Evolutionary conservation across 441 rosid genomes (phyloP), one percentile per base, ranked within the genome.

Genomic region (Kokia cookei): DNA sequence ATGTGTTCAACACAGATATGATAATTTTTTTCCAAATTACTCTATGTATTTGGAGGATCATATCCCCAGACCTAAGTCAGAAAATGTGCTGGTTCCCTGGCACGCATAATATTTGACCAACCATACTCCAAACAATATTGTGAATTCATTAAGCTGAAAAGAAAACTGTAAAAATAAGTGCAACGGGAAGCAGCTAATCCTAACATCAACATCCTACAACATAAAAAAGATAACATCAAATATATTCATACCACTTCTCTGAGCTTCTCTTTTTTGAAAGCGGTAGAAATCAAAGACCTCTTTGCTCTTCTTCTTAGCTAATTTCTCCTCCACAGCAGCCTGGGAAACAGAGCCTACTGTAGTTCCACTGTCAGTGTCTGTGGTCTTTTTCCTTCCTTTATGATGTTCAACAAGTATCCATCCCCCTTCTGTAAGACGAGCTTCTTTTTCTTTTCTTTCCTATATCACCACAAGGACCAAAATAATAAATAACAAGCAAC

Each of bases 231-330:
- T 13, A 43, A 65, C 19, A 12, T 50, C 2, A 12, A 7, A 17
- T 19, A 22, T 26, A 66, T 51, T 32, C 88, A 69, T 89, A 93
- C 99, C 97, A 13, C 81, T 93, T 72, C 89, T 90, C 79, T 87
- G 89, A 27, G 89, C 90, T 78, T 96, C 97, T 82, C 92, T 89
- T 79, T 82, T 93, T 73, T 96, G 99, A 75, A 96, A 96, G 58
- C 99, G 89, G 67, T 96, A 96, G 82, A 96, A 93, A 79, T 95
- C 91, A 42, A 86, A 89, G 27, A 93, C 89, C 74, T 89, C 97
- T 61, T 78, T 90, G 65, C 51, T 77, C 79, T 92, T 92, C 90
- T 91, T 93, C 81, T 89, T 90, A 74, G 89, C 81, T 78, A 86
- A 5, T 79, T 86, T 83, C 78, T 80, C 84, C 79, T 90, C 89